Evolutionary conservation across 139 green algal species (phyloP), one percentile per base, ranked within the genome.

Genomic region (Chlorella vulgaris): DNA sequence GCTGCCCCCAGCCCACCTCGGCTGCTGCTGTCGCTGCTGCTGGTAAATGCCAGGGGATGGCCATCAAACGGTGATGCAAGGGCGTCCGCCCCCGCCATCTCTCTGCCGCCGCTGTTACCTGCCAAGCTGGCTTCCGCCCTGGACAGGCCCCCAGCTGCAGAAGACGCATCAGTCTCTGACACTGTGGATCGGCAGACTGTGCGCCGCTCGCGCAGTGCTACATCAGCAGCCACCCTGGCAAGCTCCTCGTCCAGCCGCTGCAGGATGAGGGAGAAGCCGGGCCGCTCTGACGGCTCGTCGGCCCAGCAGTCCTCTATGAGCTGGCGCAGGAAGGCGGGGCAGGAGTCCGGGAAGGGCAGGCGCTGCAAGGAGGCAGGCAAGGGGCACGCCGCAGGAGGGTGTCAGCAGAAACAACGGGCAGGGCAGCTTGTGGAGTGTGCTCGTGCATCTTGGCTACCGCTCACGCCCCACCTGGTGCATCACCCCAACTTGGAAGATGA

Each of bases 261-360:
- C 66, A 90, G 47, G 33, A 91, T 89, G 6, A 65, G 31, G 0
- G 71, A n/a, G 63, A 96, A 96, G 58, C 65, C 28, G 0, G 93
- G 93, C 29, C 93, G 86, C 0, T 39, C 22, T 0, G 80, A 73
- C 0, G 93, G 91, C n/a, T 84, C 78, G 39, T 93, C 84, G 0
- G 76, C 61, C 93, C 93, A 96, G 87, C 93, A 96, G 24, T 80
- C 73, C n/a, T 83, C 29, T 19, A 96, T 90, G 7, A 96, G 81
- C 7, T 47, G 50, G 2, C 61, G 76, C 63, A 96, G 79, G 24
- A 39, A 50, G 8, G 81, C 50, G 1, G 90, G 90, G 53, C 73
- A 88, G 60, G 39, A 29, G 35, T 61, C 33, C 0, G 93, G 92
- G 4, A 95, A 80, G 2, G 79, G 83, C 60, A 89, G 88, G 33